Evolutionary conservation across 2,329 filamentous ascomycete species (phyloP).

Genomic region (Periconia sp.): DNA sequence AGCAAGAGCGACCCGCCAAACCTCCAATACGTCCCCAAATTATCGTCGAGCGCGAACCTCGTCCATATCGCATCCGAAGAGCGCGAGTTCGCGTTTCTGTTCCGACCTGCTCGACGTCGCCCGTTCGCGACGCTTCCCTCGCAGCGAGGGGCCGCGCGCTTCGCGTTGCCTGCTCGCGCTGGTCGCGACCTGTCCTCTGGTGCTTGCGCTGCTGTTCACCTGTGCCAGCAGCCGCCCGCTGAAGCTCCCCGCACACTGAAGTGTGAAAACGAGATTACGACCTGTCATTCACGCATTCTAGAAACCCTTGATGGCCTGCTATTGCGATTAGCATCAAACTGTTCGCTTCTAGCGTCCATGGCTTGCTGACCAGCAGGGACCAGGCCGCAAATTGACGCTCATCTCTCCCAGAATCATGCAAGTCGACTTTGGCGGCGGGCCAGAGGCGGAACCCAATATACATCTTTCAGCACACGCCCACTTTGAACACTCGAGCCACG

Average conservation of each 20-base stretch:
- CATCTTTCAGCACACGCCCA: slow-evolving; percentile 26
- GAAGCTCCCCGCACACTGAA: slow-evolving; percentile 3
- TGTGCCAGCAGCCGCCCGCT: slow-evolving; percentile 14
- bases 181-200: slow-evolving; percentile 9
- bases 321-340: slow-evolving; percentile 23
- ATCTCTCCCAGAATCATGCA: slow-evolving; percentile 41
- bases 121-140: slow-evolving; percentile 9
- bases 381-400: slow-evolving; percentile 28
- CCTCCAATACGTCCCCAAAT: slow-evolving; percentile 33
- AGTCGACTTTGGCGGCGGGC: slow-evolving; percentile 43
- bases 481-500: slow-evolving; percentile 40
- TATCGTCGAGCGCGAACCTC: slow-evolving; percentile 22
- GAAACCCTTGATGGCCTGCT: slow-evolving; percentile 18
- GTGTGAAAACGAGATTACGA: too few species aligned
- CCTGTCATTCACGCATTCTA: slow-evolving; percentile 28
- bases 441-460: slow-evolving; percentile 40
- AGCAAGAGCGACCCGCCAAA: slow-evolving; percentile 22
- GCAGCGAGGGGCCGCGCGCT: slow-evolving; percentile 33
- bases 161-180: slow-evolving; percentile 23
- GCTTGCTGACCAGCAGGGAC: slow-evolving; percentile 35
- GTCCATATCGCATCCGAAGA: slow-evolving; percentile 19
- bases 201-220: background rate
- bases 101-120: slow-evolving; percentile 12
- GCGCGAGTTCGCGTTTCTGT: slow-evolving; percentile 12
- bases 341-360: slow-evolving; percentile 31